phyloP scores from a whole-genome alignment of 108 stramenopile genomes.

The Cyclotella kingstonii region DNA sequence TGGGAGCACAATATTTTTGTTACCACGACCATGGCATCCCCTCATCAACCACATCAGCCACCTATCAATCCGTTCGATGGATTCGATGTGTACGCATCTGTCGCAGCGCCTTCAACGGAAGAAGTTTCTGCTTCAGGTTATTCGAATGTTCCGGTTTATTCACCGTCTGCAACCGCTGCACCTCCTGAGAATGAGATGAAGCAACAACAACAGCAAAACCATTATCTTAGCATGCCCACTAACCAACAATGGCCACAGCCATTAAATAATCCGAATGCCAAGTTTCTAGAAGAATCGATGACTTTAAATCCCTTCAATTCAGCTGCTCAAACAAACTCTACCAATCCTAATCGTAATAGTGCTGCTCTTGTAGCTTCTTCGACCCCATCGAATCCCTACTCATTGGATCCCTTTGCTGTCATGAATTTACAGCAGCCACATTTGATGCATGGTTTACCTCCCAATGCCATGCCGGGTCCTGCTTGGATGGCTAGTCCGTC shows the following conservation, averaged over 20 bases:
- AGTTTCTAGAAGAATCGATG: neutral
- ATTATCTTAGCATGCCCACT: too few species aligned
- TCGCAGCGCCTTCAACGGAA: conserved; percentile 26
- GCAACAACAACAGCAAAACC: too few species aligned
- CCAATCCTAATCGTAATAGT: neutral
- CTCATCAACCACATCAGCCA: conserved; percentile 9
- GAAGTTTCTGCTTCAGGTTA: neutral
- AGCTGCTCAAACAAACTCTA: neutral
- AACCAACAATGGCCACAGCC: too few species aligned
- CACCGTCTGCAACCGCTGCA: neutral
- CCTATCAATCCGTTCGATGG: conserved; percentile 45
- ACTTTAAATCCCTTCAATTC: neutral
- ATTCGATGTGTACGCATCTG: conserved; percentile 32
- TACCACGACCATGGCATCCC: conserved; percentile 16
- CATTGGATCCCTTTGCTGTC: neutral
- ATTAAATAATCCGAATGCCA: too few species aligned
- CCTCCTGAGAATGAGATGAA: too few species aligned
- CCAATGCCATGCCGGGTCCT: too few species aligned
- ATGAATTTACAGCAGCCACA: neutral
- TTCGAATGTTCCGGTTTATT: neutral
- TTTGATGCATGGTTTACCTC: neutral
- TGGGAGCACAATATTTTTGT: too few species aligned
- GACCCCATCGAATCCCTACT: conserved; percentile 4
- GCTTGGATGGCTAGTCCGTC: too few species aligned
- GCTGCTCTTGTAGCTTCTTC: neutral